phyloP scores from a whole-genome alignment of 2,329 filamentous ascomycete genomes.

The Trichoderma koningii region DNA sequence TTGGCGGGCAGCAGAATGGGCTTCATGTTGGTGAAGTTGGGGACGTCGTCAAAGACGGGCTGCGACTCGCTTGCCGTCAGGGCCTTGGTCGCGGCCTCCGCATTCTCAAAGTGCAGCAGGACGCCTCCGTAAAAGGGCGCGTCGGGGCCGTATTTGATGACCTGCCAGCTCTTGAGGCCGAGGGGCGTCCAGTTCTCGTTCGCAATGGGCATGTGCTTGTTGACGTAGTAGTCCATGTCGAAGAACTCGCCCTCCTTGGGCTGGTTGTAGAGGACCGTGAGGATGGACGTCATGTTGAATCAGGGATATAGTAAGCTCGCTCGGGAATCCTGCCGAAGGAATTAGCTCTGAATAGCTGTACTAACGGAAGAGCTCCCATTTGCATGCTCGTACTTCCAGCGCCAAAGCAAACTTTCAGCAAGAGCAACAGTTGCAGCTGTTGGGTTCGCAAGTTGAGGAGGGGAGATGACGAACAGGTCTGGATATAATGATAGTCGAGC shows the following conservation, averaged over 20 bases:
- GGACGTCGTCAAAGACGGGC: slow-evolving; percentile 1
- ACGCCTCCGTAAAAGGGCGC: background rate
- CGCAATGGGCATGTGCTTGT: slow-evolving; percentile 17
- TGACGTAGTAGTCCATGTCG: slow-evolving; percentile 21
- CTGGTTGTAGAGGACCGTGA: slow-evolving; percentile 16
- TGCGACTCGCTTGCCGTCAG: background rate
- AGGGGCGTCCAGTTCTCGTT: background rate
- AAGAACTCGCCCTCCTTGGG: slow-evolving; percentile 10
- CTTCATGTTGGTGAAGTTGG: slow-evolving; percentile 20
- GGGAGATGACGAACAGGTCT: too few relatives aligned
- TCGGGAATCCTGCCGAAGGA: background rate
- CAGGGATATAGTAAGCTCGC: background rate
- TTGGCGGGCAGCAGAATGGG: background rate
- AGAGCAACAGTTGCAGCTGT: background rate
- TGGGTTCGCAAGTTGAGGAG: background rate
- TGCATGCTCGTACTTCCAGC: slow-evolving; percentile 2
- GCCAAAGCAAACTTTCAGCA: background rate
- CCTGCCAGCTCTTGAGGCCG: slow-evolving; percentile 16
- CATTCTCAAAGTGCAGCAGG: slow-evolving; percentile 2
- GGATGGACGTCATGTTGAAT: slow-evolving; percentile 17
- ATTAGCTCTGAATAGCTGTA: background rate
- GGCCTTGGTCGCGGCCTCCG: background rate
- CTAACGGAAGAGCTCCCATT: background rate
- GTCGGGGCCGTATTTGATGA: slow-evolving; percentile 4
- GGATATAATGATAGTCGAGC: background rate